These are phyloP conservation scores for Microstegium vimineum DNA, from an alignment of 176 grass and related monocot genomes.

Conservation along the genomic window DNA sequence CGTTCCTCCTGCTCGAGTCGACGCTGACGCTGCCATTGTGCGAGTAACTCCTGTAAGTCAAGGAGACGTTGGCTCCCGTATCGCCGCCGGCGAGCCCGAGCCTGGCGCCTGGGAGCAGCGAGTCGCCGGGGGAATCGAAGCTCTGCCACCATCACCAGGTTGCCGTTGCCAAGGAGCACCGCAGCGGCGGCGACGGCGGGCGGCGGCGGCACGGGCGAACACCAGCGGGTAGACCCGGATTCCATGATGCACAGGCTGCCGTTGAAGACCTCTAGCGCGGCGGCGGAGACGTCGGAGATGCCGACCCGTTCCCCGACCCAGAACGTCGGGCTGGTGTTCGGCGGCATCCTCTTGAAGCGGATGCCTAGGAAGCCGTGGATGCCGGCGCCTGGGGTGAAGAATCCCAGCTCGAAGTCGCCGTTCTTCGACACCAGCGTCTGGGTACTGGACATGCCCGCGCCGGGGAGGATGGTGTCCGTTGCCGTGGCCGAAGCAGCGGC, in stretches of 20 bases:
- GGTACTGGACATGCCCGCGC: neutral
- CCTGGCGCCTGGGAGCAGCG: conserved; percentile 42
- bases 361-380: conserved; percentile 10
- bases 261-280: neutral
- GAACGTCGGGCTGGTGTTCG: neutral
- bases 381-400: neutral
- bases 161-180: conserved; percentile 1
- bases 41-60: neutral
- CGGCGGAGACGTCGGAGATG: neutral
- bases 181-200: neutral
- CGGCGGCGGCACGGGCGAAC: neutral
- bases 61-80: conserved; percentile 36
- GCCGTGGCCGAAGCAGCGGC: neutral
- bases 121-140: conserved; percentile 44
- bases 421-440: conserved; percentile 25
- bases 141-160: conserved; percentile 43
- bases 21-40: conserved; percentile 39
- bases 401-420: conserved; percentile 28
- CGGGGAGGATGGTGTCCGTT: conserved; percentile 17
- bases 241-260: conserved; percentile 17
- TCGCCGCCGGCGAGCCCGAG: conserved; percentile 40
- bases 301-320: conserved; percentile 5
- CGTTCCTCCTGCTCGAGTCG: conserved; percentile 21
- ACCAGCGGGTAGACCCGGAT: neutral
- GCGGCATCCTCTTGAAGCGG: conserved; percentile 22